Percentiles rank a stretch among this genome's conserved stretches.
phyloP scores from a whole-genome alignment of 1,139 yeast species.

The Magnusiomyces ingens region DNA sequence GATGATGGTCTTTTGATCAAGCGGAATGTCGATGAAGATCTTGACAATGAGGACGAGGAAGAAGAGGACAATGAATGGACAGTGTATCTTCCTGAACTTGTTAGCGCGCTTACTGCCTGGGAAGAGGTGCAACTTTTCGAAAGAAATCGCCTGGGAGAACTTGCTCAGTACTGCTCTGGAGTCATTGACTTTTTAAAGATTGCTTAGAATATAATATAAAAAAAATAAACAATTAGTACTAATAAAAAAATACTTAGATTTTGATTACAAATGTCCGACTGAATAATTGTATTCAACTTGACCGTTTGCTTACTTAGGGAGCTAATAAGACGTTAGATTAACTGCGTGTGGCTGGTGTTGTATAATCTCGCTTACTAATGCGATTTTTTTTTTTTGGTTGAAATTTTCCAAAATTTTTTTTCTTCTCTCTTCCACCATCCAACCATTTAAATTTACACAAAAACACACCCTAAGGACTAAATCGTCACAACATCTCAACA shows the following conservation, averaged over 20 bases:
- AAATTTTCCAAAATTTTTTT: background rate
- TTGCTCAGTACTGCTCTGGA: conserved; percentile 79
- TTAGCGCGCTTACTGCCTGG: conserved; percentile 47
- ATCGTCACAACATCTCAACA: background rate
- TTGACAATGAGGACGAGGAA: conserved; percentile 2
- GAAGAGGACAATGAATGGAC: conserved; percentile 26
- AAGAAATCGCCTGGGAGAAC: conserved; percentile 51
- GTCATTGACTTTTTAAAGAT: conserved; percentile 55
- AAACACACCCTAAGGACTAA: no score
- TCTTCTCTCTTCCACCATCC: background rate
- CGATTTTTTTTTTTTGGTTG: background rate
- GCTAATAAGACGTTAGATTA: no score
- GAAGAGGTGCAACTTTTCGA: conserved; percentile 39
- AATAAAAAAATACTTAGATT: background rate
- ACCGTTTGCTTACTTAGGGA: no score
- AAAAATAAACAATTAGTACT: no score
- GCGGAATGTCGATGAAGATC: background rate
- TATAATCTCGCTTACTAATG: background rate
- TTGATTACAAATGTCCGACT: background rate
- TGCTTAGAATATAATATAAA: conserved; percentile 16
- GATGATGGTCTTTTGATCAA: background rate
- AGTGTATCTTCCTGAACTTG: conserved; percentile 27
- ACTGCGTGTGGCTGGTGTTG: no score
- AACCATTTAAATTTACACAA: background rate
- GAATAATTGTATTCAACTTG: background rate